These are phyloP conservation scores for Lecanicillium sp. DNA, from an alignment of 2,329 filamentous ascomycete species.

Conservation along the genomic window DNA sequence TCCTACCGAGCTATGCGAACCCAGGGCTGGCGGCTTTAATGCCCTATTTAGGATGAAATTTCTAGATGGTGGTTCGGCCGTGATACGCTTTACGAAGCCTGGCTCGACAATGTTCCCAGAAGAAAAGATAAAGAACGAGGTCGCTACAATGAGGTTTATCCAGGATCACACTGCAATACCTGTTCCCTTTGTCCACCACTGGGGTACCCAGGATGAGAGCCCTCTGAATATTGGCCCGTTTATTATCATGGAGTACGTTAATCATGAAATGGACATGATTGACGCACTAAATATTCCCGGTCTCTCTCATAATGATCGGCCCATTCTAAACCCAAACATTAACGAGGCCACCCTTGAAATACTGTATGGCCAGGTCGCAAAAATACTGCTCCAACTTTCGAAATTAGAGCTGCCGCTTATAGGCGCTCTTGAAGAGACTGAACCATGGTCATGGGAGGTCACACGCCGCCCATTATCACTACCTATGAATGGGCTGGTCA, in stretches of 20 bases:
- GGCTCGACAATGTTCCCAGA: slow-evolving; percentile 9
- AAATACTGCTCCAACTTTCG: not conserved
- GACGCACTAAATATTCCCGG: not conserved
- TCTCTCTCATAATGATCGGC: not conserved
- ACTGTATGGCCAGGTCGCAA: not conserved
- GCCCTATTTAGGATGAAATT: slow-evolving; percentile 1
- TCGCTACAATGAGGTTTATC: slow-evolving; percentile 9
- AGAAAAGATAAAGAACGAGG: slow-evolving; percentile 10
- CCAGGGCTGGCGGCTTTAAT: not conserved
- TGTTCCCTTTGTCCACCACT: slow-evolving; percentile 10
- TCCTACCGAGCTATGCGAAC: not conserved
- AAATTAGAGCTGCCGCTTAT: not conserved
- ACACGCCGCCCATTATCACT: not conserved
- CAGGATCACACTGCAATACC: slow-evolving; percentile 10
- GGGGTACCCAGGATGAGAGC: slow-evolving; percentile 10
- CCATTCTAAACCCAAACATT: not conserved
- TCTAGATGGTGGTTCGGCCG: not conserved
- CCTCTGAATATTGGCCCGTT: slow-evolving; percentile 10
- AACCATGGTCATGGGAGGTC: not conserved
- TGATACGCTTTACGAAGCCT: slow-evolving; percentile 8
- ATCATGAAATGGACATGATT: slow-evolving; percentile 2
- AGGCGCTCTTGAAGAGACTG: slow-evolving; percentile 1
- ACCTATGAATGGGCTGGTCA: not conserved
- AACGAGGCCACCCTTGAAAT: not conserved
- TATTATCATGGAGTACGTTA: slow-evolving; percentile 11